Base-by-base conservation (phyloP, 768 basidiomycete species). In the Multifurca ochricompacta region DNA sequence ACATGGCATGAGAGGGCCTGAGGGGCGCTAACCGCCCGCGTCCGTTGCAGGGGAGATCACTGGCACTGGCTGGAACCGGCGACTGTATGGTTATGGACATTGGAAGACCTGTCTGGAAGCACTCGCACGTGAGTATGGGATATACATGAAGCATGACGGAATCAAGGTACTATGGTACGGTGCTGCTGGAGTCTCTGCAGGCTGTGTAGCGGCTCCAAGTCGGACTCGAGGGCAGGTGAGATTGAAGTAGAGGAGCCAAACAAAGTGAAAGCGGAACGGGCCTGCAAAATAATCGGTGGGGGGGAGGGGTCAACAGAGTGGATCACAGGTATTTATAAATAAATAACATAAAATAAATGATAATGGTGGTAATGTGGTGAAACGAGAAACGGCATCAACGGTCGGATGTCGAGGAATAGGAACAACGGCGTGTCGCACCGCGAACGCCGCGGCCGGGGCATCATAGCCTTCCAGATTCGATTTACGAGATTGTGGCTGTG, bases 151-250 rank as follows among this genome's bases (percentile, higher is more conserved):
- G 16, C 36, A 36, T 6, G 25, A 8, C 16, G 25, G 19, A 13
- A 30, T 30, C 21, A 35, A 40, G n/a, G 34, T 44, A 52, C 30
- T n/a, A 50, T 40, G 6, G 39, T 11, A 31, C 30, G 34, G 27
- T 71, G 47, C 44, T 74, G 69, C 44, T 74, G 69, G 55, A 83
- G 66, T 46, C 75, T 75, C 62, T 70, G 68, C 55, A 85, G 70
- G 52, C 80, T 82, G 49, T 75, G 69, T 53, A 82, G 74, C 8
- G 82, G 81, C 62, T 83, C 78, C 35, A 85, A 72, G 62, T 85
- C 82, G 50, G 67, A 67, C 65, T 84, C 82, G 44, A 83, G 76
- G 31, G 82, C 84, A 40, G 82, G 73, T 13, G 75, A 67, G 35
- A 78, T 70, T 27, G 74, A 70, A 62, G 83, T 34, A 8, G 68